Evolutionary conservation across 495 filamentous ascomycete species (phyloP), one percentile per base, ranked within the genome.

Genomic region (Xylaria castorea): DNA sequence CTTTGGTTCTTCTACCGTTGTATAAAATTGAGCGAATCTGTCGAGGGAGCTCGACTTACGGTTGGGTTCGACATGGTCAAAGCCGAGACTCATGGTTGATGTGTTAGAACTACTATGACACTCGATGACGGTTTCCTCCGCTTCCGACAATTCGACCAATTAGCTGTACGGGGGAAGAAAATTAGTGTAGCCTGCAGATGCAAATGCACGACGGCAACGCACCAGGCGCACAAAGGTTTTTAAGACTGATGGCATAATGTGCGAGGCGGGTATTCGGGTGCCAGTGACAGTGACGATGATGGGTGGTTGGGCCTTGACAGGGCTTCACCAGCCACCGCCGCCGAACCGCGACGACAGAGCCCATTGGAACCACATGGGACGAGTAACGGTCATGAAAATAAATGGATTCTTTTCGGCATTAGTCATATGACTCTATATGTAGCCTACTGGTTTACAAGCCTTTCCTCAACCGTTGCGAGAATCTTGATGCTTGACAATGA

Each of bases 41-140:
- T 36, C 0, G 50, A 46, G 53, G 58, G 65, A 64, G 69, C 7
- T 66, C 48, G 63, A 77, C 77, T 63, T 79, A 79, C 78, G 75
- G 51, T 60, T 68, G 44, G 68, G 77, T 71, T 80, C 74, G 74
- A 77, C 76, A 79, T 78, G 51, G 18, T 78, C 74, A 32, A 71
- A 75, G 71, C 55, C 71, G 38, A 55, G 55, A 73, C 65, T 75
- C 74, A 77, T 57, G 68, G 70, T 75, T 30, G 63, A 51, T 51
- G 40, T 40, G 70, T 58, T 67, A 51, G 65, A 66, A 27, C 64
- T 36, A 30, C 48, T 27, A 40, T 11, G 20, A 44, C 25, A 25
- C 22, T 48, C 38, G 30, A 62, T 44, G 63, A 30, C 25, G 8
- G 27, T 34, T 38, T 67, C 71, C 64, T 73, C 64, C 64, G 46